Evolutionary conservation across 352 stramenopile species (phyloP).

Genomic region (Stephanocyclus meneghinianus): DNA sequence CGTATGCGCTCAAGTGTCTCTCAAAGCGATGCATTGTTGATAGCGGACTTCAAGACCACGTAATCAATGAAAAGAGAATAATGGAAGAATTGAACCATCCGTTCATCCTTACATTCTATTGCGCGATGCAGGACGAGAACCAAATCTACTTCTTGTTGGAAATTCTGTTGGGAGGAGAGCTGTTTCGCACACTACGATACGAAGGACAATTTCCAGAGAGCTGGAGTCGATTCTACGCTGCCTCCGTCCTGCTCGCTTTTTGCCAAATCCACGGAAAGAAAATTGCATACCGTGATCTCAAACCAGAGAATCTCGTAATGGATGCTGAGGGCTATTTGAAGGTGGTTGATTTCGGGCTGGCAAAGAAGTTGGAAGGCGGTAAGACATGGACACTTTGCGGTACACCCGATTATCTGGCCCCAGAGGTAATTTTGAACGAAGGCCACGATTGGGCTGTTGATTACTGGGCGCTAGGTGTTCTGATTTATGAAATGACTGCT

Average conservation of each 20-base stretch:
- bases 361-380: conserved; percentile 82
- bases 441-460: conserved; percentile 92
- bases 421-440: conserved; percentile 93
- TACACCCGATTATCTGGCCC: conserved; percentile 88
- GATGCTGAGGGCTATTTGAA: conserved; percentile 88
- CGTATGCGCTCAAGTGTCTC: conserved; percentile 90
- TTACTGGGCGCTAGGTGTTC: conserved; percentile 81
- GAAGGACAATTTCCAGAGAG: conserved; percentile 64
- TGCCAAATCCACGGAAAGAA: conserved; percentile 84
- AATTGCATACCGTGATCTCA: conserved; percentile 91
- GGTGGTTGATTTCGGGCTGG: conserved; percentile 88
- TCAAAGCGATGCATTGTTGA: conserved; percentile 92
- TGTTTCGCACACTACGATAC: conserved; percentile 90
- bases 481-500: conserved; percentile 82
- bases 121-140: conserved; percentile 89
- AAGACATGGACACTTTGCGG: conserved; percentile 93
- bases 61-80: conserved; percentile 90
- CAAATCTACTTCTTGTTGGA: conserved; percentile 94
- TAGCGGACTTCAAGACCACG: conserved; percentile 89
- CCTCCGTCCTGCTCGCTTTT: conserved; percentile 74
- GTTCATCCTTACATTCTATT: conserved; percentile 90
- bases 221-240: conserved; percentile 78
- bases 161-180: conserved; percentile 89
- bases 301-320: conserved; percentile 92
- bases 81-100: conserved; percentile 87